Evolutionary conservation across 441 rosid genomes (phyloP), one percentile per base, ranked within the genome.

Genomic region (Eruca vesicaria): DNA sequence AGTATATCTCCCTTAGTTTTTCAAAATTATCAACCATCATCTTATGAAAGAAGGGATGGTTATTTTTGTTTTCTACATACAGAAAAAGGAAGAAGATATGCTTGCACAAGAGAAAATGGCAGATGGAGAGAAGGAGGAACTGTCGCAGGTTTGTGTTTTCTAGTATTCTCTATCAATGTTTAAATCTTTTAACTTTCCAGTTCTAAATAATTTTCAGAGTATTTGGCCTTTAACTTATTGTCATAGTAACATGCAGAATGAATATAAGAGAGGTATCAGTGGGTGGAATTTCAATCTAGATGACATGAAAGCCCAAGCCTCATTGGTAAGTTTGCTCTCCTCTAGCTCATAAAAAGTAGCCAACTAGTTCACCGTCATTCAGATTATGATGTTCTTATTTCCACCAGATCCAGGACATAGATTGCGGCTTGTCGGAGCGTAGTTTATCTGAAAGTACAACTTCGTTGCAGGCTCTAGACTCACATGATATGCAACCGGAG

Each of bases 21-120:
- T 50, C 35, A 36, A 3, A 23, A 15, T 55, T 21, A 71, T 18
- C 32, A 50, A 0, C 61, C 50, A 69, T 57, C 65, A 19, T 31
- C 50, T 14, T 72, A 28, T 66, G 61, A 61, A 7, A 62, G 66
- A 75, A 63, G 68, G 71, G 62, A 79, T 43, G 45, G 31, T 58
- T 63, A n/a, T n/a, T n/a, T 69, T 28, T 76, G 77, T 32, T 80
- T 77, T 82, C 78, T 67, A 56, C 52, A 81, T 77, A 63, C 72
- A 95, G 98, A 88, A 80, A 78, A 93, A 93, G 85, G 99, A 93
- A 85, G 97, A 93, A 78, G 97, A 95, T 84, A 90, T 95, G 99
- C 95, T 93, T 73, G 98, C 99, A 29, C 98, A 95, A 80, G 91
- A 91, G 94, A 88, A 93, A 89, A 95, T 95, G 91, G 97, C 90